Evolutionary conservation across 441 rosid species (phyloP).

Genomic region (Bocquillonia castaneifolia): DNA sequence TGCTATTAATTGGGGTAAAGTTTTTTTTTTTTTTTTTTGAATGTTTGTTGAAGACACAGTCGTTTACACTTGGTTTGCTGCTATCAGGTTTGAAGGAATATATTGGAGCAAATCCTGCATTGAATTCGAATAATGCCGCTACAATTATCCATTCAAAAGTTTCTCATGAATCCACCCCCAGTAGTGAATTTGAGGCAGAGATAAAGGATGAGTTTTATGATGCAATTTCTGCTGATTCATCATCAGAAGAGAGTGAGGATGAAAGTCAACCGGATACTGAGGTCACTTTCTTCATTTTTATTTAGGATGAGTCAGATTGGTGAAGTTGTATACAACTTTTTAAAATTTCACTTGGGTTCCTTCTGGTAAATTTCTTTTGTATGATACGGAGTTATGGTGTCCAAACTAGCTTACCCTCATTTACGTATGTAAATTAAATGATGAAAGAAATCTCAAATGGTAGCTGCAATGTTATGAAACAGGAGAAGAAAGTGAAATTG

Average conservation of each 20-base stretch:
- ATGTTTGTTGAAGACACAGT: slow-evolving; percentile 5
- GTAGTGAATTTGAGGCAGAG: slow-evolving; percentile 55
- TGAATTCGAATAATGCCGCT: slow-evolving; percentile 50
- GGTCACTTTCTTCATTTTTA: slow-evolving; percentile 31
- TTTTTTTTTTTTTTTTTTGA: background rate
- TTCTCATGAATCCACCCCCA: slow-evolving; percentile 40
- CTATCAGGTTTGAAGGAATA: slow-evolving; percentile 84
- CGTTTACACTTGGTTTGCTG: slow-evolving; percentile 22
- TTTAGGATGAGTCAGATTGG: background rate
- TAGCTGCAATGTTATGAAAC: slow-evolving; percentile 27
- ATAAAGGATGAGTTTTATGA: slow-evolving; percentile 86
- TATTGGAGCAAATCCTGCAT: slow-evolving; percentile 85
- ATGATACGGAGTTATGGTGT: background rate
- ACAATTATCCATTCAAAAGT: slow-evolving; percentile 52
- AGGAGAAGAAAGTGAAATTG: slow-evolving; percentile 68
- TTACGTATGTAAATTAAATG: slow-evolving; percentile 7
- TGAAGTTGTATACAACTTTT: background rate
- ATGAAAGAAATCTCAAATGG: slow-evolving; percentile 22
- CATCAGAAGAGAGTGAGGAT: slow-evolving; percentile 68
- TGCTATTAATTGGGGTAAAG: background rate
- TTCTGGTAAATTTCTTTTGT: background rate
- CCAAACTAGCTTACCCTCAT: background rate
- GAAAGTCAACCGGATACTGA: slow-evolving; percentile 38
- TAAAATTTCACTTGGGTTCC: background rate
- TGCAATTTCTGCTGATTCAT: slow-evolving; percentile 63